These are phyloP conservation scores for Aspergillus kassunensis DNA, from an alignment of 495 filamentous ascomycete genomes.

Conservation along the genomic window DNA sequence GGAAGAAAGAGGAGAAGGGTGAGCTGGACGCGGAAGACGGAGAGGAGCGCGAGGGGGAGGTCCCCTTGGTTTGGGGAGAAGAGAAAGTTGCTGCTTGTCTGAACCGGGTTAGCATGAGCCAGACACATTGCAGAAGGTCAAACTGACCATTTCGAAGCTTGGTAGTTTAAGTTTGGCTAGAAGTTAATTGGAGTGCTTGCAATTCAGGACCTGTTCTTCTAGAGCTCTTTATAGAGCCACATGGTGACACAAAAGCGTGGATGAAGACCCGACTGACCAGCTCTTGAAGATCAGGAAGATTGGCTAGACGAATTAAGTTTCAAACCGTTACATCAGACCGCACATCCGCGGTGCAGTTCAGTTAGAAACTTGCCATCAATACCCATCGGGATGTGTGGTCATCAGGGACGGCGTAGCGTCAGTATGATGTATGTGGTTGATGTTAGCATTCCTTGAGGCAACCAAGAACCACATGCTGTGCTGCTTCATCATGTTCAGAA, in stretches of 20 bases:
- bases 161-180: neutral
- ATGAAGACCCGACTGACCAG: neutral
- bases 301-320: neutral
- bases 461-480: neutral
- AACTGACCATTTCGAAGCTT: neutral
- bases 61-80: constrained; percentile 2
- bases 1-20: constrained; percentile 34
- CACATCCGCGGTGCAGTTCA: neutral
- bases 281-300: neutral
- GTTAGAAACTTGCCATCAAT: constrained; percentile 1
- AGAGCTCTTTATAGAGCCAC: constrained; percentile 7
- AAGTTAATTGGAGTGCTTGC: neutral
- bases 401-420: constrained; percentile 1
- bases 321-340: constrained; percentile 12
- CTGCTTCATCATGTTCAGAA: neutral
- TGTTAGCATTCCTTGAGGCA: neutral
- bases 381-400: neutral
- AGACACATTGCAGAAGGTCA: neutral
- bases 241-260: neutral
- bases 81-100: neutral
- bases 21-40: constrained; percentile 5
- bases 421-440: constrained; percentile 6
- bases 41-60: neutral
- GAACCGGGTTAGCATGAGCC: neutral
- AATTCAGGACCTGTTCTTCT: neutral